Evolutionary conservation across 768 basidiomycete genomes (phyloP), one percentile per base, ranked within the genome.

Genomic region (Asterophora parasitica): DNA sequence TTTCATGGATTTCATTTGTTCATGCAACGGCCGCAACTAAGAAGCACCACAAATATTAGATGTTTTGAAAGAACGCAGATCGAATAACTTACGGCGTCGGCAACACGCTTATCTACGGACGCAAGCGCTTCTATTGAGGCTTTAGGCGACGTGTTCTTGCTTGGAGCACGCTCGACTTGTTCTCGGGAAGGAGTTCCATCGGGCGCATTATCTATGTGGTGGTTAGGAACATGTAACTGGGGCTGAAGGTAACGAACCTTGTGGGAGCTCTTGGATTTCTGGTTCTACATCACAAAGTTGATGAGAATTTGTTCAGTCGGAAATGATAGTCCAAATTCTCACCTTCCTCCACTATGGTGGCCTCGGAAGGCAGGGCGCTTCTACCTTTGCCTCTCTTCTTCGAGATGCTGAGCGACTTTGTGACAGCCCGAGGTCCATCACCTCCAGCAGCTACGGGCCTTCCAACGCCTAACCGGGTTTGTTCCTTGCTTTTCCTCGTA

Each of bases 401-500:
- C 4, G 76, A 68, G n/a, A 74, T 45, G 56, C 72, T 79, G 27
- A 72, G 56, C 0, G 84, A 76, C 60, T 76, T 83, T 7, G 85
- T 87, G 19, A 85, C 66, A 33, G 73, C 66, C 46, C 88, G 78
- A 17, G 87, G 75, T 13, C 87, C 86, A 13, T 68, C 65, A 19
- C 86, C 86, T 20, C 85, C 87, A 27, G 76, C 83, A 13, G 72
- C 69, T 7, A 72, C 70, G 7, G 88, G 88, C 55, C 82, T 74
- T 2, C 88, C 88, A 11, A 88, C 79, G 42, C 88, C 88, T 13
- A 90, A 72, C 52, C 71, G 72, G 34, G 74, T 77, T 62, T 88
- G 88, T 4, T 87, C 84, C 61, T 82, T 87, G 10, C 85, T 82
- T 58, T 86, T 87, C 47, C 84, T 74, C 26, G 79, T 78, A 9